Conservation (phyloP, 441 rosid genomes). For the Pelargonium cotyledonis region DNA sequence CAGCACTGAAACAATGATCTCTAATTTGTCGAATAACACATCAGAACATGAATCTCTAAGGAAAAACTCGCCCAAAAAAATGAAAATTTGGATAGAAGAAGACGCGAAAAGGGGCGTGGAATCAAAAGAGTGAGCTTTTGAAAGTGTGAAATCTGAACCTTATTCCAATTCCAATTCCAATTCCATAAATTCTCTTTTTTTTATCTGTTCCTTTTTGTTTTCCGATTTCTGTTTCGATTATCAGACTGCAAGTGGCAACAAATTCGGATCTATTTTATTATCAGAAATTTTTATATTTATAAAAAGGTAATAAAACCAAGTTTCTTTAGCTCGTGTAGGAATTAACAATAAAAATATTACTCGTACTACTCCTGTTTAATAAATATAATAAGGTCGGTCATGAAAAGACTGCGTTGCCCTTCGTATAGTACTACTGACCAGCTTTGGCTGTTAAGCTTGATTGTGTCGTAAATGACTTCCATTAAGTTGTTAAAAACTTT, state of each 20-base stretch:
- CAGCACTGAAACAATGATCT: neutral
- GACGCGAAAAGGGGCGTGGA: constrained; percentile 2
- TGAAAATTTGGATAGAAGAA: neutral
- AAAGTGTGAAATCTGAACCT: constrained; percentile 24
- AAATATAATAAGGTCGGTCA: neutral
- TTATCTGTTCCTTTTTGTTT: constrained; percentile 1
- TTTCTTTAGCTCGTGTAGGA: constrained; percentile 6
- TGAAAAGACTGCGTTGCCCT: neutral
- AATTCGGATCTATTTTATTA: constrained; percentile 2
- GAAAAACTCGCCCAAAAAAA: neutral
- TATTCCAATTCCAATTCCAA: constrained; percentile 24
- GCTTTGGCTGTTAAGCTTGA: neutral
- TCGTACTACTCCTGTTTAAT: neutral
- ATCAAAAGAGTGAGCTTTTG: constrained; percentile 5
- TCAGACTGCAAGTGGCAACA: neutral
- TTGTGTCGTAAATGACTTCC: neutral
- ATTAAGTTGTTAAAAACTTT: no score
- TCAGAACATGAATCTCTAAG: no score
- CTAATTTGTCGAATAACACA: neutral
- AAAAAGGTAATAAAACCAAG: neutral
- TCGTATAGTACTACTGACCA: no score
- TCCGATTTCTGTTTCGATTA: constrained; percentile 2
- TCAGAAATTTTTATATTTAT: neutral
- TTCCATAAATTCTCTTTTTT: neutral
- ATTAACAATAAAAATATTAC: neutral